Evolutionary conservation across 495 filamentous ascomycete genomes (phyloP), one percentile per base, ranked within the genome.

Genomic region (Extremus antarcticus): DNA sequence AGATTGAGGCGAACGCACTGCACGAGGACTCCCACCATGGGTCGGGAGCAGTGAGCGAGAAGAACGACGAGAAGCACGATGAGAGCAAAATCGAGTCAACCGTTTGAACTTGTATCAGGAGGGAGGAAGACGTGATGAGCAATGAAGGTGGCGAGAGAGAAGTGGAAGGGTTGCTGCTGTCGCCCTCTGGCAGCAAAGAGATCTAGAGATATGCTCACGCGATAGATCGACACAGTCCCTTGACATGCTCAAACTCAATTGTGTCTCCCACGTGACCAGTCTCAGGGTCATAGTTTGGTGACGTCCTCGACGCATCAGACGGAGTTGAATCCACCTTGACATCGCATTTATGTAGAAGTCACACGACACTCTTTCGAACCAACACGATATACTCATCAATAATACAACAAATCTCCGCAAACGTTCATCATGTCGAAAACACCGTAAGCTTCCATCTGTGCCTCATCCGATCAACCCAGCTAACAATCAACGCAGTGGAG

Each of bases 401-500:
- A 9, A 39, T 7, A 45, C 41, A 45, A 21, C 41, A 45, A 45
- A 45, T n/a, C 15, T 8, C 3, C 16, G 3, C 17, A n/a, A n/a
- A n/a, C n/a, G n/a, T n/a, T n/a, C n/a, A n/a, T n/a, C n/a, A n/a
- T n/a, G n/a, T 56, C 56, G 1, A 58, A 58, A 41, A 58, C 56
- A 2, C 56, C 56, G 56, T 58, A 49, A 3, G 43, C 22, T 17
- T 45, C 3, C 19, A 13, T 1, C 47, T 17, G 21, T n/a, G 19
- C 41, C 13, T 21, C 40, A 2, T 2, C 11, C 29, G 15, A 22
- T 7, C 20, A 32, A 19, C n/a, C 10, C 10, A 16, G 17, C 20
- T 16, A 50, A 25, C 50, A 46, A 57, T 21, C 19, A 21, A 20
- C 47, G 22, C 43, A 58, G 56, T n/a, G 59, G 59, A 47, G 59